phyloP scores from a whole-genome alignment of 179 eudicot genomes.

The Beta lomatogona region DNA sequence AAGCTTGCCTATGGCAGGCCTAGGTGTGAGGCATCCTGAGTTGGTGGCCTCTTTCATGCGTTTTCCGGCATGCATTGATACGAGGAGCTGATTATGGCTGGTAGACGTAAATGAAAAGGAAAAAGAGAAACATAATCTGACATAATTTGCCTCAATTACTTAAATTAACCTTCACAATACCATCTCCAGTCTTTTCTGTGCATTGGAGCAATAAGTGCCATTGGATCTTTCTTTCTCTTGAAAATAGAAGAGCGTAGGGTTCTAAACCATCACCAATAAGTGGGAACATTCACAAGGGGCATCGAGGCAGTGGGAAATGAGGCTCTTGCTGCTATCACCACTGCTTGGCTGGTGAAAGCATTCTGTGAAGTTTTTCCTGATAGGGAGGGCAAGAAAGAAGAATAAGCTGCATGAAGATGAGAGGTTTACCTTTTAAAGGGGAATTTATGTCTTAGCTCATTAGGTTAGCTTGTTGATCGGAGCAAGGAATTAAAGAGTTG shows the following conservation, averaged over 20 bases:
- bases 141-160: background rate
- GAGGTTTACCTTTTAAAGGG: too few relatives aligned
- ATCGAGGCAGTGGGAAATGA: background rate
- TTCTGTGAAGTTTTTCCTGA: background rate
- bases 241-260: background rate
- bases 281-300: too few relatives aligned
- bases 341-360: too few relatives aligned
- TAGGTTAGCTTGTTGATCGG: too few relatives aligned
- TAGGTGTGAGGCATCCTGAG: background rate
- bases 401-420: too few relatives aligned
- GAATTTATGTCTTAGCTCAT: too few relatives aligned
- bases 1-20: background rate
- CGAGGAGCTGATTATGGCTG: background rate
- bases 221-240: background rate
- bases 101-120: background rate
- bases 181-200: background rate
- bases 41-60: background rate
- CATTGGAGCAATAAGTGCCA: background rate
- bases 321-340: background rate
- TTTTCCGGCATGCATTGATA: too few relatives aligned
- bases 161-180: background rate
- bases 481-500: too few relatives aligned
- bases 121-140: background rate
- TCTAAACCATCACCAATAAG: background rate
- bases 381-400: background rate